Evolutionary conservation across 768 basidiomycete species (phyloP), one percentile per base, ranked within the genome.

Genomic region (Leccinum subgranulosum): DNA sequence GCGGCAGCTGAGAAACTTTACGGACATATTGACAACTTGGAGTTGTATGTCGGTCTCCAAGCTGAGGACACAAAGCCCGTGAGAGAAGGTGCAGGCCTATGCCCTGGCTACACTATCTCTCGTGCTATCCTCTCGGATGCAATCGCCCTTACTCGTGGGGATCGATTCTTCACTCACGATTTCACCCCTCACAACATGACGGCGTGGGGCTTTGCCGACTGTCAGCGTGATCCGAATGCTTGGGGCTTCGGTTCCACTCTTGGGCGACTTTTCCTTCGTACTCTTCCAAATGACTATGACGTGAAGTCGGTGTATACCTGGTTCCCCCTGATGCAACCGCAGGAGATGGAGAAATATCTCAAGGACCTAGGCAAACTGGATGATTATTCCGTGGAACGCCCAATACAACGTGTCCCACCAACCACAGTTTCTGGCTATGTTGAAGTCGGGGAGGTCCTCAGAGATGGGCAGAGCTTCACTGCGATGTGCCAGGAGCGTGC

Each of bases 301-400:
- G 79, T 82, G 57, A 84, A 87, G 68, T 89, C 87, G 58, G 74
- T 83, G 49, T 93, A 90, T 67, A 84, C 92, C 4, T 92, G 89
- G 83, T 93, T 92, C 85, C 88, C 92, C n/a, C 77, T 93, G 46
- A 86, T 92, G 84, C 88, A 86, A 0, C 92, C 91, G 4, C 75
- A 78, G 0, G 69, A 84, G 2, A 92, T 92, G 90, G 74, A 81
- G 57, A 72, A 65, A 1, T 69, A 85, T 66, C 73, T 92, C 54
- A 76, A 68, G 52, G 81, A 88, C 31, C 65, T 92, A 34, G 79
- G 80, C 41, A 73, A 81, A 23, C 56, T 74, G 17, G 75, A 81
- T 27, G 71, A 80, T 48, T 93, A 92, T 61, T 78, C 84, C 56
- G 50, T 85, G 21, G 67, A 69, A 31, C 76, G 84, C 31, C 88